phyloP scores from a whole-genome alignment of 176 grass and related monocot genomes.

The Eleusine coracana region DNA sequence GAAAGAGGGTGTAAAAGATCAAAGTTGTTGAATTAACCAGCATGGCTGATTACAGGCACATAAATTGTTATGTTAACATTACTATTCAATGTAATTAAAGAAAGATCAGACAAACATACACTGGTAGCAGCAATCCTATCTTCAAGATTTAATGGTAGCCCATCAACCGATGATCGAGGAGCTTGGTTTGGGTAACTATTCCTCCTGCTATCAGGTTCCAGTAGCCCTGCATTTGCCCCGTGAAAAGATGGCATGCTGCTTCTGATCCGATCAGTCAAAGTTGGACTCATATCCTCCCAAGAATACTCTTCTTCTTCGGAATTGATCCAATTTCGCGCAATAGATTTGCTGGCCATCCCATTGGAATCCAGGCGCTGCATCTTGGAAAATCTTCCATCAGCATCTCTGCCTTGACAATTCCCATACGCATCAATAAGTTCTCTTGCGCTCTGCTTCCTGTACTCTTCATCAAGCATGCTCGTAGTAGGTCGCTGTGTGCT shows the following conservation, averaged over 20 bases:
- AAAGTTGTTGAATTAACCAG: conserved; percentile 11
- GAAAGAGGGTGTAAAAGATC: conserved; percentile 20
- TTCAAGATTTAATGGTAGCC: conserved; percentile 46
- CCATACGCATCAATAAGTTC: conserved; percentile 98
- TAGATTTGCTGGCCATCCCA: conserved; percentile 50
- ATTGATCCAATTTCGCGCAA: conserved; percentile 71
- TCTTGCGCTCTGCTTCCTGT: conserved; percentile 70
- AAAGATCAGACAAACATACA: conserved; percentile 60
- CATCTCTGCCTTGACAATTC: conserved; percentile 70
- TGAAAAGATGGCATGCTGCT: conserved; percentile 54
- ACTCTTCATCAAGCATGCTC: conserved; percentile 65
- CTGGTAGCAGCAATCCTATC: conserved; percentile 56
- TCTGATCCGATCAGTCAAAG: conserved; percentile 70
- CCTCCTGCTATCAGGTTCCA: conserved; percentile 62
- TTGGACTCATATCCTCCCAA: conserved; percentile 99
- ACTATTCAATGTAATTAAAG: conserved; percentile 33
- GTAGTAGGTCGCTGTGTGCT: conserved; percentile 33
- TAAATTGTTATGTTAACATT: conserved; percentile 16
- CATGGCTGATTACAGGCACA: conserved; percentile 7
- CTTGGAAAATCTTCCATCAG: conserved; percentile 68
- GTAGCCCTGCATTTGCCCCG: conserved; percentile 46
- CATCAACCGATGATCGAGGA: conserved; percentile 49
- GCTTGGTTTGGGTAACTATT: conserved; percentile 60
- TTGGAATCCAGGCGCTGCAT: conserved; percentile 72
- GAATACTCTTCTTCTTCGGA: conserved; percentile 93